Base-by-base conservation (phyloP, 1,284 basidiomycete genomes). In the Trichosporon sp. region DNA sequence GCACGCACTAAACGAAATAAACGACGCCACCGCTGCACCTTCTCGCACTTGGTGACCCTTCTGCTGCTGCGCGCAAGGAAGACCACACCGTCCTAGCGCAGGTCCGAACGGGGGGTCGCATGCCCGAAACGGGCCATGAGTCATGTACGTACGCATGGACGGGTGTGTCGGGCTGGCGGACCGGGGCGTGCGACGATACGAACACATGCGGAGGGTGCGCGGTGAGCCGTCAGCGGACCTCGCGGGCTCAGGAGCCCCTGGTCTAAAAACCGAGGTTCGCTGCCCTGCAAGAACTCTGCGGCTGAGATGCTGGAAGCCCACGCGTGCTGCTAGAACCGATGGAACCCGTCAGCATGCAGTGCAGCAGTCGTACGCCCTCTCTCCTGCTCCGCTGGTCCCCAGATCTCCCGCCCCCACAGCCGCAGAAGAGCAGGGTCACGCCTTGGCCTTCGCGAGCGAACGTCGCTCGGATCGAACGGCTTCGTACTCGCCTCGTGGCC, bases 91-190 rank as follows among this genome's bases (percentile, higher is more conserved):
- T 26, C 26, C 26, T 54, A 21, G 51, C 19, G 19, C 51, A 21
- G 51, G 19, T 11, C 51, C 51, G 51, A 54, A n/a, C 35, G 35
- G 35, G 26, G 35, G 35, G 40, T 43, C 48, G 48, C 40, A 43
- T n/a, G 51, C n/a, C 51, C 51, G 51, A 54, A 54, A 54, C 51
- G 51, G 51, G 51, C n/a, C 51, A 26, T 21, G 19, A 54, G 51
- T 54, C 51, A 54, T 54, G 51, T 54, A 54, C 51, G 51, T 26
- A 54, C 19, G 51, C 51, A 16, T 54, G 51, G 51, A 54, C 51
- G 51, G 51, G 51, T 54, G 19, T 11, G 38, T 12, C 38, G 38
- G 38, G 38, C 38, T 40, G 38, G 35, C 35, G 35, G 35, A 37
- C 35, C 35, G 35, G 35, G 35, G 35, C 38, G 38, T 40, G n/a